Evolutionary conservation across 1,284 basidiomycete genomes (phyloP).

Genomic region (Phellopilus nigrolimitatus): DNA sequence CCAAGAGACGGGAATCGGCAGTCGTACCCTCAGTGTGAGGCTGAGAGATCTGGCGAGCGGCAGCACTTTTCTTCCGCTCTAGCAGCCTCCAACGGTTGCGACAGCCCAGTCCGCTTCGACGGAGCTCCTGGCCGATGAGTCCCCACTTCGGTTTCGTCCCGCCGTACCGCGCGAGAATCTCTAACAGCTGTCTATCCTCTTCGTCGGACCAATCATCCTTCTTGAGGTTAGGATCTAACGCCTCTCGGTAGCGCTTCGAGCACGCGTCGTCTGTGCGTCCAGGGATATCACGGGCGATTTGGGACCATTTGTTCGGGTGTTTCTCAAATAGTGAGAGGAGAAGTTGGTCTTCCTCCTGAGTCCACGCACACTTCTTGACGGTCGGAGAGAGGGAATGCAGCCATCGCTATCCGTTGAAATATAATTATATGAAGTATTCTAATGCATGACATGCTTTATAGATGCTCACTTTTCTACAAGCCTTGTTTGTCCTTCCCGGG

Average conservation of each 20-base stretch:
- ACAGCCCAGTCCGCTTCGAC: slow-evolving; percentile 66
- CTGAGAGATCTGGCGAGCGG: not conserved
- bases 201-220: slow-evolving; percentile 67
- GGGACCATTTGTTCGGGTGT: slow-evolving; percentile 64
- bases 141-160: slow-evolving; percentile 50
- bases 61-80: slow-evolving; percentile 33
- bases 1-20: not conserved
- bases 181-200: slow-evolving; percentile 55
- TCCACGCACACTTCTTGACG: slow-evolving; percentile 74
- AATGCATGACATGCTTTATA: not conserved
- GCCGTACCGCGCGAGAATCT: slow-evolving; percentile 45
- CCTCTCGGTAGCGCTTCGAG: slow-evolving; percentile 76
- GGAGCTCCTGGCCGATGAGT: slow-evolving; percentile 63
- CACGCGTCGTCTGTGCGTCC: slow-evolving; percentile 79
- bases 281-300: slow-evolving; percentile 66
- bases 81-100: slow-evolving; percentile 64
- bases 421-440: too few relatives aligned
- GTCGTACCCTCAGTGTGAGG: not conserved
- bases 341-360: slow-evolving; percentile 58
- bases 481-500: slow-evolving; percentile 72
- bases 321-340: slow-evolving; percentile 51
- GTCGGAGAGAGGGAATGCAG: slow-evolving; percentile 71
- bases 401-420: too few relatives aligned
- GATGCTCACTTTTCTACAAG: slow-evolving; percentile 64
- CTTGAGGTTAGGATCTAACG: slow-evolving; percentile 66